Conservation (phyloP, 352 stramenopile species). For the Pythium guiyangense region DNA sequence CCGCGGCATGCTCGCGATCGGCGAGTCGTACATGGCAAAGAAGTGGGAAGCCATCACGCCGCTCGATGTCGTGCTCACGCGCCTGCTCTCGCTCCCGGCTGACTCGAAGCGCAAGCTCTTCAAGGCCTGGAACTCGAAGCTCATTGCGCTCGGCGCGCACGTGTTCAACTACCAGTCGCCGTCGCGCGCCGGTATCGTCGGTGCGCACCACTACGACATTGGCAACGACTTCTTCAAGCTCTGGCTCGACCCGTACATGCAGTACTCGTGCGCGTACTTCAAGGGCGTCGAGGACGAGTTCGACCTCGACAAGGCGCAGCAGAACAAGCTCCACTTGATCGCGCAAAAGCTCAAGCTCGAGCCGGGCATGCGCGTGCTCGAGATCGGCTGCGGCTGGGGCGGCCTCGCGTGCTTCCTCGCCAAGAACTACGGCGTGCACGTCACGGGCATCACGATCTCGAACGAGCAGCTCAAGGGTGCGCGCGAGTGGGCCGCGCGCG, state of each 20-base stretch:
- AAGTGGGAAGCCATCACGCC: slow-evolving; percentile 83
- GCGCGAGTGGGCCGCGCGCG: slow-evolving; percentile 65
- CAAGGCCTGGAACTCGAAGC: slow-evolving; percentile 85
- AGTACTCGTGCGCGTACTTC: slow-evolving; percentile 86
- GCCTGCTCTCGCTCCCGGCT: slow-evolving; percentile 57
- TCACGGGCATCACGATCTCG: slow-evolving; percentile 88
- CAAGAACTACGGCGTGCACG: slow-evolving; percentile 83
- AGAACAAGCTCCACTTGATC: slow-evolving; percentile 86
- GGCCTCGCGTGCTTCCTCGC: slow-evolving; percentile 84
- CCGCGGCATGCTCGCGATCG: slow-evolving; percentile 81
- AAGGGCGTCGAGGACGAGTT: slow-evolving; percentile 67
- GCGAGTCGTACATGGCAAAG: slow-evolving; percentile 87
- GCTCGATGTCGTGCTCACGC: slow-evolving; percentile 72
- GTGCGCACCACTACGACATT: slow-evolving; percentile 84
- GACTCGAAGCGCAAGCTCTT: slow-evolving; percentile 82
- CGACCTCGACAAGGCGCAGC: slow-evolving; percentile 79
- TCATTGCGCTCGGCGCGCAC: slow-evolving; percentile 65
- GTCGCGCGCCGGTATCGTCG: slow-evolving; percentile 76
- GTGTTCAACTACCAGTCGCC: slow-evolving; percentile 88
- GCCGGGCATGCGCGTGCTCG: slow-evolving; percentile 78
- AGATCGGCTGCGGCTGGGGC: slow-evolving; percentile 90
- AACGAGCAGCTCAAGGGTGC: slow-evolving; percentile 89
- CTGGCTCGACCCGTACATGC: slow-evolving; percentile 84
- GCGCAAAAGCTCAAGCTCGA: slow-evolving; percentile 85
- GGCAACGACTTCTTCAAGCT: slow-evolving; percentile 89